Conservation (phyloP, 176 grass and related monocot genomes). For the Avena atlantica region DNA sequence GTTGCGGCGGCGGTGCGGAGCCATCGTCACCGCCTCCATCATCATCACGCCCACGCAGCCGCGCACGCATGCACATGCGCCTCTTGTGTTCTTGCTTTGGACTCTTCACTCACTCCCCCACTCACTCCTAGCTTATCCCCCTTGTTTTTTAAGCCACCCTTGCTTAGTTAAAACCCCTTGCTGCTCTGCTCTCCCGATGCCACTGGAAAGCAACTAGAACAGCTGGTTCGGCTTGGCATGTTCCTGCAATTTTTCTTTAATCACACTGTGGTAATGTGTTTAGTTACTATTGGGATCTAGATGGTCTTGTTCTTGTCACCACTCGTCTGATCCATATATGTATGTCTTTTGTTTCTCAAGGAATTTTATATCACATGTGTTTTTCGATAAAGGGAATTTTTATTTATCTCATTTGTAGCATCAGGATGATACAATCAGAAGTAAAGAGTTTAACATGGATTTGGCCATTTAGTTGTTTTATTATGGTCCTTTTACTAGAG, state of each 20-base stretch:
- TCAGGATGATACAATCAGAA: too few relatives aligned
- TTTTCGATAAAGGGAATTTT: neutral
- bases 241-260: slow-evolving; percentile 13
- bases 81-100: slow-evolving; percentile 50
- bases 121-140: slow-evolving; percentile 13
- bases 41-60: slow-evolving; percentile 37
- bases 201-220: neutral
- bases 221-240: neutral
- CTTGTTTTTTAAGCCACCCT: slow-evolving; percentile 42
- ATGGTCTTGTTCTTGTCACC: neutral
- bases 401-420: too few relatives aligned
- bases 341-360: slow-evolving; percentile 20
- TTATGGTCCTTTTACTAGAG: too few relatives aligned
- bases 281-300: slow-evolving; percentile 45
- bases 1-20: slow-evolving; percentile 14
- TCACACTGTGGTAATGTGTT: neutral
- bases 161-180: neutral
- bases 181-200: neutral
- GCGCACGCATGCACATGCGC: slow-evolving; percentile 28
- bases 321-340: neutral
- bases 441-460: too few relatives aligned
- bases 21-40: slow-evolving; percentile 18
- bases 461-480: too few relatives aligned
- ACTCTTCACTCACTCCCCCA: slow-evolving; percentile 41
- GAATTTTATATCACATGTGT: too few relatives aligned